phyloP scores from a whole-genome alignment of 495 filamentous ascomycete genomes.

The Aspergillus campestris region DNA sequence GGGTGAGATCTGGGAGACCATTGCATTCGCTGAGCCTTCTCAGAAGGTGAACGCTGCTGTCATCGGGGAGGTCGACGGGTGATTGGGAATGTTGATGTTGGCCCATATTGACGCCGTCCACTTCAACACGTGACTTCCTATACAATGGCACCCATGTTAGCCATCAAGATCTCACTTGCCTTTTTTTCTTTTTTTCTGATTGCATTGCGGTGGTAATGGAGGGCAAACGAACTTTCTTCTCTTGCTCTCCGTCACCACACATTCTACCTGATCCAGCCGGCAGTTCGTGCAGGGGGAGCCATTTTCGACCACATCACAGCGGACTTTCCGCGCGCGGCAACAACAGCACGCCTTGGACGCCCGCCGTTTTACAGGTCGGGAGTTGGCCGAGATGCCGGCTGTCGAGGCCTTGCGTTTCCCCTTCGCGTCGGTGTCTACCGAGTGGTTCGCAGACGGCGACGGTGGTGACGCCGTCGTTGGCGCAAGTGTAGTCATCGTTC shows the following conservation, averaged over 20 bases:
- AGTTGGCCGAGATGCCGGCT: conserved; percentile 29
- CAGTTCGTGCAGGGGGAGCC: conserved; percentile 86
- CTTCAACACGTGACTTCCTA: conserved; percentile 40
- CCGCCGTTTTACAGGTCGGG: conserved; percentile 65
- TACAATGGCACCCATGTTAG: conserved; percentile 12
- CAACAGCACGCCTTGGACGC: conserved; percentile 83
- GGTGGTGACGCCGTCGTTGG: conserved; percentile 18
- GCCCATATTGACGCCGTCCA: conserved; percentile 15
- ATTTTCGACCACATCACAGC: conserved; percentile 86
- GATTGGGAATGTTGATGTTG: conserved; percentile 24
- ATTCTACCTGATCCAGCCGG: conserved; percentile 78
- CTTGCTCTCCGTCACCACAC: conserved; percentile 83
- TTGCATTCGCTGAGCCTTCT: conserved; percentile 21
- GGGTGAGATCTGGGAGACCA: conserved; percentile 23
- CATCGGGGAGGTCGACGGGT: conserved; percentile 30
- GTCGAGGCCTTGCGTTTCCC: conserved; percentile 38
- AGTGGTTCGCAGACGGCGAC: conserved; percentile 5
- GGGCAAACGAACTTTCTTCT: conserved; percentile 54
- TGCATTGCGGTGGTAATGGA: too few species aligned
- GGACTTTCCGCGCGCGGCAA: conserved; percentile 82
- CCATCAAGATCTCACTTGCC: background rate
- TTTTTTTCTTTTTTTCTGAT: too few species aligned
- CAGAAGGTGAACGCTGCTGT: conserved; percentile 18
- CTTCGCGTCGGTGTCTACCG: conserved; percentile 25
- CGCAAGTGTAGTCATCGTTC: conserved; percentile 20